These are phyloP conservation scores for Carex pumila DNA, from an alignment of 176 grass and related monocot species.

Conservation along the genomic window DNA sequence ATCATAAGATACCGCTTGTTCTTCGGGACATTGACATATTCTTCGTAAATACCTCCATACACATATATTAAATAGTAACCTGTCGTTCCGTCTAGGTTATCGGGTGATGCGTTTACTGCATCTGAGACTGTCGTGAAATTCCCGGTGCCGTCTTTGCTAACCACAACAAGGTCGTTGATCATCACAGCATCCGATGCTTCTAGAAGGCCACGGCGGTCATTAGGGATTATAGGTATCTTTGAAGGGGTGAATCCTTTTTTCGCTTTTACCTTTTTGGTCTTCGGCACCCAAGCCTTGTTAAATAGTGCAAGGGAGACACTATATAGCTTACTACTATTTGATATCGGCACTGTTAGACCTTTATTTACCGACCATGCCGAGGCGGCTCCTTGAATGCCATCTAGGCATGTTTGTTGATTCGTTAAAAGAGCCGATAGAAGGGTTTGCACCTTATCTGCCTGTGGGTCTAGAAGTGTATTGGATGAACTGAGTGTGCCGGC, in stretches of 20 bases:
- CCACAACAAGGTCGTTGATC: slow-evolving; percentile 36
- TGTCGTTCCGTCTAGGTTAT: slow-evolving; percentile 30
- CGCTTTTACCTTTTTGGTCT: slow-evolving; percentile 25
- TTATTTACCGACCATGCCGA: slow-evolving; percentile 73
- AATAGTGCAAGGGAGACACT: slow-evolving; percentile 87
- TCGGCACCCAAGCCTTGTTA: slow-evolving; percentile 65
- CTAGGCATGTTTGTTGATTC: slow-evolving; percentile 94
- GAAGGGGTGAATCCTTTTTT: not conserved
- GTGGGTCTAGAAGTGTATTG: slow-evolving; percentile 57
- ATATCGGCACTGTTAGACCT: slow-evolving; percentile 55
- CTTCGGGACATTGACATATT: slow-evolving; percentile 78
- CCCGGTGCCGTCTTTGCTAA: slow-evolving; percentile 56
- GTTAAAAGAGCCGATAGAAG: slow-evolving; percentile 82
- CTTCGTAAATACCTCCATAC: slow-evolving; percentile 56
- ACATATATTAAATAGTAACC: slow-evolving; percentile 86
- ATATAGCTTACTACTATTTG: slow-evolving; percentile 74
- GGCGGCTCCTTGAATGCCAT: slow-evolving; percentile 63
- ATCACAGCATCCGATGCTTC: slow-evolving; percentile 26
- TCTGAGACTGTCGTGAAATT: slow-evolving; percentile 58
- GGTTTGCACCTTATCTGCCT: slow-evolving; percentile 68
- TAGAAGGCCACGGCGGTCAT: slow-evolving; percentile 41
- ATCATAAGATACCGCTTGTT: slow-evolving; percentile 84
- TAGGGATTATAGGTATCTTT: slow-evolving; percentile 21
- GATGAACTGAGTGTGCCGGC: slow-evolving; percentile 37
- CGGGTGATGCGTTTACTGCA: slow-evolving; percentile 56